These are phyloP conservation scores for Arctium minus DNA, from an alignment of 129 eudicot species.

Conservation along the genomic window DNA sequence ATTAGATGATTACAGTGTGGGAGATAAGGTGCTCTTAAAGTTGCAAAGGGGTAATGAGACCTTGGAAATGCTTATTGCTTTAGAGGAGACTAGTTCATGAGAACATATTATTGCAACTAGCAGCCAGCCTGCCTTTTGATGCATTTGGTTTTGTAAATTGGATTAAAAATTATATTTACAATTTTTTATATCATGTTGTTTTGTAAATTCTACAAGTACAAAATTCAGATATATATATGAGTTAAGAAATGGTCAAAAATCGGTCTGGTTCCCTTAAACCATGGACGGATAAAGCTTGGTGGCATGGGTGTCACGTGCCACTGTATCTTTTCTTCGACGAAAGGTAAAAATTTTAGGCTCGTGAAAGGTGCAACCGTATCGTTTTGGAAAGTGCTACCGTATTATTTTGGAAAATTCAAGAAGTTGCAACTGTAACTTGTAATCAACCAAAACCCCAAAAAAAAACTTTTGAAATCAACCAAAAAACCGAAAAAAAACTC, in stretches of 20 bases:
- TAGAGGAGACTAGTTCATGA: conserved; percentile 64
- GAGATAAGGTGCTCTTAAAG: conserved; percentile 68
- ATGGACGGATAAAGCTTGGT: no score
- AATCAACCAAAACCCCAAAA: no score
- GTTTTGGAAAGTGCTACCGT: no score
- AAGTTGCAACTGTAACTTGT: no score
- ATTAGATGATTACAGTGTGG: conserved; percentile 75
- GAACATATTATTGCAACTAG: not conserved
- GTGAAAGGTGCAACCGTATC: no score
- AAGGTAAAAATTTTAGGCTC: no score
- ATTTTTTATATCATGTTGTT: not conserved
- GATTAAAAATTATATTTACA: not conserved
- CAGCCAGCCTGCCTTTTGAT: not conserved
- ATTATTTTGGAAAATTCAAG: no score
- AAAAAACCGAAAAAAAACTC: no score
- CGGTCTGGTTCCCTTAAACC: no score
- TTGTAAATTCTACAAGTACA: not conserved
- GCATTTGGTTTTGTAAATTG: not conserved
- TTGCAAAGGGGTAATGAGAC: conserved; percentile 64
- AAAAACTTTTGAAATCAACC: no score
- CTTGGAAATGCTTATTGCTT: conserved; percentile 52
- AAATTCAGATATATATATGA: not conserved
- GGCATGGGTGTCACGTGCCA: no score
- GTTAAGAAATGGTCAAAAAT: not conserved
- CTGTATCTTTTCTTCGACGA: no score